Evolutionary conservation across 805 yeast species (phyloP).

Genomic region (Spathaspora girioi): DNA sequence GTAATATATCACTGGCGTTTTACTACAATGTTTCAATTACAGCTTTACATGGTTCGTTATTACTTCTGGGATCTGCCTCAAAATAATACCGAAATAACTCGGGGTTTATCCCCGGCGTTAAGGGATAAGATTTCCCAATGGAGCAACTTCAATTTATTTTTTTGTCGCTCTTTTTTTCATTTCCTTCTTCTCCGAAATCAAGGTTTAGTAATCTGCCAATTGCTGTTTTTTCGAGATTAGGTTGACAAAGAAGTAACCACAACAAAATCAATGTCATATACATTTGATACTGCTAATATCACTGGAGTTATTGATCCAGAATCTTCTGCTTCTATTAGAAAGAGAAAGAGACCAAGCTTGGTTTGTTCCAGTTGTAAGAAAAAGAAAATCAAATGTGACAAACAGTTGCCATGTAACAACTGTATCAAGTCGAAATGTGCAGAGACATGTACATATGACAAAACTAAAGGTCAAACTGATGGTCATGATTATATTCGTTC

Average conservation of each 20-base stretch:
- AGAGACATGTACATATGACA: conserved; percentile 5
- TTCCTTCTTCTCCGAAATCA: background rate
- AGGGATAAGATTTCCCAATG: background rate
- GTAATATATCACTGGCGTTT: too few relatives aligned
- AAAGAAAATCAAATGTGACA: conserved; percentile 33
- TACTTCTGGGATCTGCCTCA: background rate
- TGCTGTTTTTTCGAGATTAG: background rate
- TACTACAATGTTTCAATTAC: too few relatives aligned
- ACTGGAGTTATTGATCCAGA: background rate
- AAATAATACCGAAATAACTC: background rate
- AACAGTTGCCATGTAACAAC: conserved; percentile 29
- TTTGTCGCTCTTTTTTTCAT: background rate
- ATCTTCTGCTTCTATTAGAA: conserved; percentile 4
- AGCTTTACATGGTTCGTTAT: too few relatives aligned
- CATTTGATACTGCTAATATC: background rate
- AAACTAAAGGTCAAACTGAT: background rate
- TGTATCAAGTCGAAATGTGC: conserved; percentile 26
- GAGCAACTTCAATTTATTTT: background rate
- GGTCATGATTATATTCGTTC: background rate
- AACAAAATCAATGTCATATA: background rate
- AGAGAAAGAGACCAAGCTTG: conserved; percentile 31
- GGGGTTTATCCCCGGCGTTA: background rate
- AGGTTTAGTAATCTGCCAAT: background rate
- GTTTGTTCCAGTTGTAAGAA: conserved; percentile 32
- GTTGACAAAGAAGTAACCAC: background rate